Conservation (phyloP, 176 grass and related monocot genomes). For the Rhynchospora tenuis region DNA sequence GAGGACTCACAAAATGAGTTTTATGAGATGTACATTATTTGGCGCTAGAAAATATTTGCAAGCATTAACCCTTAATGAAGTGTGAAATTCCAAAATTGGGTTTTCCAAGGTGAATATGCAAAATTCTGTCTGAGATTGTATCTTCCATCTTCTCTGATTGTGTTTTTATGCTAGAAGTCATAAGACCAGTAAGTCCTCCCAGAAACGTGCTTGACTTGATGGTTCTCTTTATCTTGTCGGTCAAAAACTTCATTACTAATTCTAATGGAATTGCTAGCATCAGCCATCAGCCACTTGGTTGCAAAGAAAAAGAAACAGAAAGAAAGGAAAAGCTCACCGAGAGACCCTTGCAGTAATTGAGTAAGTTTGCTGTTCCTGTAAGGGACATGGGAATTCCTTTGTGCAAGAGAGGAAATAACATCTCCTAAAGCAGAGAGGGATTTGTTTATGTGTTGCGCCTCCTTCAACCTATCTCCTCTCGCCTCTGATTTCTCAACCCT, state of each 20-base stretch:
- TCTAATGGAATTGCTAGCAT: neutral
- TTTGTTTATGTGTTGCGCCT: conserved; percentile 84
- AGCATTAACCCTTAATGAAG: neutral
- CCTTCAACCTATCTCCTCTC: conserved; percentile 65
- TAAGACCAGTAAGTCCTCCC: neutral
- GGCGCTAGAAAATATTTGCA: neutral
- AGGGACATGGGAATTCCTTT: conserved; percentile 62
- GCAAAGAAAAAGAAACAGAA: neutral
- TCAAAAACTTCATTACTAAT: neutral
- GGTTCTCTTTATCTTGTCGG: neutral
- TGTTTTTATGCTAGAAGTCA: neutral
- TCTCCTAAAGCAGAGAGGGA: conserved; percentile 88
- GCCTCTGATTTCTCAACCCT: conserved; percentile 71
- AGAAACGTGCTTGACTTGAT: neutral
- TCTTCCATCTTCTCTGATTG: neutral
- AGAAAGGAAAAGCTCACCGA: conserved; percentile 39
- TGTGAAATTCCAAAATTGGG: neutral
- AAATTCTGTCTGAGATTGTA: neutral
- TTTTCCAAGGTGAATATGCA: neutral
- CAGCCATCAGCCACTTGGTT: neutral
- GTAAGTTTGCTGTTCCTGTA: conserved; percentile 94
- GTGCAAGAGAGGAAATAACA: conserved; percentile 71
- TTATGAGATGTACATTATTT: neutral
- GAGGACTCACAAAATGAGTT: neutral
- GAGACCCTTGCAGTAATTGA: conserved; percentile 74